Conservation (phyloP, 1,284 basidiomycete species). For the Tylopilus microsporus region DNA sequence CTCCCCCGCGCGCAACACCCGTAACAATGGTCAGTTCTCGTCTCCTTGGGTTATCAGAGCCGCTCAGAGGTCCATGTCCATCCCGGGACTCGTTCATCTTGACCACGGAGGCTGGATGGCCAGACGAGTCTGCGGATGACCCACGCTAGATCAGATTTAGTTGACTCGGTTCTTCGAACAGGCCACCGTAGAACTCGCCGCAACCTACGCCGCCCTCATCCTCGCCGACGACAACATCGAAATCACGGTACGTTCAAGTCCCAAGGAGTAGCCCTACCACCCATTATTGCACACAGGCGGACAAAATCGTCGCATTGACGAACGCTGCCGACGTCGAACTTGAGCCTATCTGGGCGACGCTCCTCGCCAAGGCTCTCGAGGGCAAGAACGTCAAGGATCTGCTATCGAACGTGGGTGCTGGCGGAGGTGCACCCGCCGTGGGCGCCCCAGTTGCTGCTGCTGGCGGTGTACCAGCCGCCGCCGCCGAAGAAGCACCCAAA, state of each 20-base stretch:
- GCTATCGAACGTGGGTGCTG: conserved; percentile 84
- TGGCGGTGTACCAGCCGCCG: conserved; percentile 58
- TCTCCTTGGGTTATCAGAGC: not conserved
- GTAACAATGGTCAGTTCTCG: conserved; percentile 22
- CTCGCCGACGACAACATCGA: conserved; percentile 95
- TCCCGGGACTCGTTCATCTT: not conserved
- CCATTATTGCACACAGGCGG: conserved; percentile 53
- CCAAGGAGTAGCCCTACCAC: not conserved
- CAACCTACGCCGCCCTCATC: conserved; percentile 91
- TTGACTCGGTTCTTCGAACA: conserved; percentile 21
- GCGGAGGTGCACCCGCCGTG: conserved; percentile 74
- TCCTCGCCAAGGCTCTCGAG: conserved; percentile 96
- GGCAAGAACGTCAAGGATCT: conserved; percentile 97
- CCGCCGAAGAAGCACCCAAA: conserved; percentile 58
- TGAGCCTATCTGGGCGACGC: conserved; percentile 96
- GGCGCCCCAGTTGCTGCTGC: conserved; percentile 52
- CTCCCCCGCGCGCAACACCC: conserved; percentile 1
- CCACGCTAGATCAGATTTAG: not conserved
- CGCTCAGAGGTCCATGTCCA: not conserved
- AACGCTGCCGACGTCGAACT: conserved; percentile 80
- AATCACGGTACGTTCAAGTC: conserved; percentile 76
- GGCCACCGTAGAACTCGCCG: conserved; percentile 72
- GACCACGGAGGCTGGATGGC: conserved; percentile 19
- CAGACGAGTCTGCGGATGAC: conserved; percentile 14
- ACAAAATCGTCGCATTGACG: conserved; percentile 86